phyloP scores from a whole-genome alignment of 208 protist genomes.

The Leishmania amazonensis region DNA sequence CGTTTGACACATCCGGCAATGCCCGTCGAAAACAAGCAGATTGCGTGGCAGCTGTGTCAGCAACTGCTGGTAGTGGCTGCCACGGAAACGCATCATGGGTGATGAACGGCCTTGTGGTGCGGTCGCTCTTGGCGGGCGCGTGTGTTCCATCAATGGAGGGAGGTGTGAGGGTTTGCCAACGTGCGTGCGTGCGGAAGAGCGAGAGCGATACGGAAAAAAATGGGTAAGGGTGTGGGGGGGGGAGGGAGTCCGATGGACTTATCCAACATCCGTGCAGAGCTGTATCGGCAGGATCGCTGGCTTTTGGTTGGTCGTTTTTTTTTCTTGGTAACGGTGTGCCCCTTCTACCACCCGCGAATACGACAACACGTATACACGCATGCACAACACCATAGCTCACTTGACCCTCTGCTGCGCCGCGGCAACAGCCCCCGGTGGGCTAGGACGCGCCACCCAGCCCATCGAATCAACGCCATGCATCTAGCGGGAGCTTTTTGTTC shows the following conservation, averaged over 20 bases:
- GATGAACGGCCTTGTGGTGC: not conserved
- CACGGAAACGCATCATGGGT: conserved; percentile 39
- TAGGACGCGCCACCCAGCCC: not conserved
- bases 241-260: not conserved
- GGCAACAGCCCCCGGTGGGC: not conserved
- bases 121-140: not conserved
- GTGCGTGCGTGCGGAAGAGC: not conserved
- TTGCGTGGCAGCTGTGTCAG: conserved; percentile 73
- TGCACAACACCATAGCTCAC: not conserved
- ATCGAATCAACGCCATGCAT: not conserved
- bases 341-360: not conserved
- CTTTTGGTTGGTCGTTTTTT: not conserved
- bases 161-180: not conserved
- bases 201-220: not conserved
- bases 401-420: not conserved
- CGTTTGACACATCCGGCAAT: conserved; percentile 76
- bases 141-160: not conserved
- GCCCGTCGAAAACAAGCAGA: conserved; percentile 80
- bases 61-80: conserved; percentile 40
- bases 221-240: not conserved
- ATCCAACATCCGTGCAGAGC: not conserved
- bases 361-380: not conserved
- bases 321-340: not conserved
- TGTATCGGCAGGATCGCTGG: not conserved
- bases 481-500: not conserved